These are phyloP conservation scores for Rhodotorula sp. DNA, from an alignment of 1,284 basidiomycete species.

Conservation along the genomic window DNA sequence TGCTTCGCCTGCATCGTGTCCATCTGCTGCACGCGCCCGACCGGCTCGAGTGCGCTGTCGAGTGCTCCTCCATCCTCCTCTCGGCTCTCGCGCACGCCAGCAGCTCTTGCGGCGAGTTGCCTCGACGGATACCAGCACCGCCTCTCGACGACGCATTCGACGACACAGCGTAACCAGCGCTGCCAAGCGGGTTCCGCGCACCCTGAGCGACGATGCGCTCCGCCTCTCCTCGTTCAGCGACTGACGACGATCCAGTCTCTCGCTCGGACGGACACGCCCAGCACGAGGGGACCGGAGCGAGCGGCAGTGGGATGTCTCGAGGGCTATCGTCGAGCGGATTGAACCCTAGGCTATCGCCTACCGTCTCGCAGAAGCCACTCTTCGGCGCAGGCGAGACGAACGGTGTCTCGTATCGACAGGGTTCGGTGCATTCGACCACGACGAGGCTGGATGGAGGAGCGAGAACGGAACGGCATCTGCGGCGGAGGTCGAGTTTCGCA, in stretches of 20 bases:
- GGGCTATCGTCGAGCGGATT: not conserved
- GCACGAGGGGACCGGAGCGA: not conserved
- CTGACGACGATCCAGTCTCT: too few species aligned
- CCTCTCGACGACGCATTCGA: too few species aligned
- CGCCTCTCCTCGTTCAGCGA: too few species aligned
- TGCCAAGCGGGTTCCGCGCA: too few species aligned
- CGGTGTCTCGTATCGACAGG: too few species aligned
- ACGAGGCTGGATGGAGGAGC: not conserved
- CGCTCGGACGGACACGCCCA: too few species aligned
- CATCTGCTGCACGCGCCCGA: not conserved
- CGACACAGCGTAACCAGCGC: too few species aligned
- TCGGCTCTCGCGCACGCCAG: not conserved
- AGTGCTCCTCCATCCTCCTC: not conserved
- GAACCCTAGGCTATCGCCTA: not conserved
- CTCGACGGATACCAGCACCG: too few species aligned
- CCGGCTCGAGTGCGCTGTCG: not conserved
- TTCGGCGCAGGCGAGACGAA: too few species aligned
- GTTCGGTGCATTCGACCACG: too few species aligned
- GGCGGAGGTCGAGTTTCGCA: slow-evolving; percentile 3
- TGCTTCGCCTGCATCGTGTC: slow-evolving; percentile 1
- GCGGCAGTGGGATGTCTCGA: not conserved
- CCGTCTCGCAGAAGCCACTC: not conserved
- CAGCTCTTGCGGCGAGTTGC: too few species aligned
- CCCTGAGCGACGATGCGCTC: too few species aligned
- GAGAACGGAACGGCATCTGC: not conserved